These are phyloP conservation scores for Didymellaceae sp. DNA, from an alignment of 2,329 filamentous ascomycete genomes.

Conservation along the genomic window DNA sequence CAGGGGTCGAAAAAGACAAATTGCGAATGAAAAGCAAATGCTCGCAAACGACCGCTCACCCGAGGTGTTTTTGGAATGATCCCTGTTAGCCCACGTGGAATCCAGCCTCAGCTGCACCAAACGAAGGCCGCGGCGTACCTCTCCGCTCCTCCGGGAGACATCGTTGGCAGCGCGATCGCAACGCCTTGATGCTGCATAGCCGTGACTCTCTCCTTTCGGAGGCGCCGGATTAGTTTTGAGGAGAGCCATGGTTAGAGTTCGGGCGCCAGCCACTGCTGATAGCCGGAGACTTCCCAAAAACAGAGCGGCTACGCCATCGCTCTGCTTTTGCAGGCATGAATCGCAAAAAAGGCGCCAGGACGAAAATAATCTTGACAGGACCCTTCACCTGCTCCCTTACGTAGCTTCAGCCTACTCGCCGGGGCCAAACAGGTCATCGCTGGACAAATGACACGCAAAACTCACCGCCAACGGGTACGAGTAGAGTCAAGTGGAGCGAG, in stretches of 20 bases:
- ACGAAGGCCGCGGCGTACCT: conserved; percentile 2
- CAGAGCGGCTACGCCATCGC: conserved; percentile 23
- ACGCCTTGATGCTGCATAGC: conserved; percentile 22
- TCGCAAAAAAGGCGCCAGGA: conserved; percentile 30
- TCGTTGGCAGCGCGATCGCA: conserved; percentile 11
- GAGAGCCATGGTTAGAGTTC: conserved; percentile 16
- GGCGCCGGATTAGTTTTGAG: conserved; percentile 20
- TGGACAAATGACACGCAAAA: conserved; percentile 28
- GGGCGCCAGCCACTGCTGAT: conserved; percentile 23
- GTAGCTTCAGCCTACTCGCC: conserved; percentile 27
- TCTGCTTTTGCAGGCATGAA: conserved; percentile 29
- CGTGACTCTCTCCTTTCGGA: conserved; percentile 25
- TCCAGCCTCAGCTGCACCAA: conserved; percentile 27
- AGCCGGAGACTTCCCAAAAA: conserved; percentile 24
- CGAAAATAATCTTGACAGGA: conserved; percentile 44
- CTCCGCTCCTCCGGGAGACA: conserved; percentile 11
- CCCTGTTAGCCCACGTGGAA: conserved; percentile 42
- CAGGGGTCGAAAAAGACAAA: conserved; percentile 31
- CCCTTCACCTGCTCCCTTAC: conserved; percentile 24
- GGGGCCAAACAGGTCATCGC: conserved; percentile 16
- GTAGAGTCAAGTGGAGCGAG: conserved; percentile 27
- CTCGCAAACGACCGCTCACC: conserved; percentile 25
- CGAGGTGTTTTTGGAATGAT: conserved; percentile 26
- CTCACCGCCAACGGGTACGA: conserved; percentile 36
- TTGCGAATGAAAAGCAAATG: conserved; percentile 34